These are phyloP conservation scores for Auricularia heimuer DNA, from an alignment of 768 basidiomycete genomes.

Conservation along the genomic window DNA sequence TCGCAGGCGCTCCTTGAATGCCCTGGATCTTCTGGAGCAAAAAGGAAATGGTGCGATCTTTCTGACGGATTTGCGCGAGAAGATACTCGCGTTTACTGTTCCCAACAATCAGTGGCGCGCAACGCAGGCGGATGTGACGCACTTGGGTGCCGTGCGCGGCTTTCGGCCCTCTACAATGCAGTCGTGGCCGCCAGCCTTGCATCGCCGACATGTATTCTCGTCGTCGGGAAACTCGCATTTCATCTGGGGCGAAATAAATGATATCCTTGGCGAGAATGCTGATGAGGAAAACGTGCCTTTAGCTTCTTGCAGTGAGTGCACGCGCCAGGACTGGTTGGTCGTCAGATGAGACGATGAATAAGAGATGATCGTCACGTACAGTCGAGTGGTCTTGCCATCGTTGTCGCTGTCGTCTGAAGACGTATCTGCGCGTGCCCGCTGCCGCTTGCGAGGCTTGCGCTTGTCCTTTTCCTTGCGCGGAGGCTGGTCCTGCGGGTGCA, in stretches of 20 bases:
- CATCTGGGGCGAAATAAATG: constrained; percentile 45
- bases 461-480: constrained; percentile 11
- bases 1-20: constrained; percentile 1
- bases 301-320: constrained; percentile 82
- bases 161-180: constrained; percentile 82
- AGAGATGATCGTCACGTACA: constrained; percentile 1
- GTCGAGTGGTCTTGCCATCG: not conserved
- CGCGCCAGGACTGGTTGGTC: constrained; percentile 53
- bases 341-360: not conserved
- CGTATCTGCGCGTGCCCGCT: not conserved
- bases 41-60: constrained; percentile 78
- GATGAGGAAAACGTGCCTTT: constrained; percentile 45
- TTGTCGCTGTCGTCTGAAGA: constrained; percentile 5
- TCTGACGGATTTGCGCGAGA: constrained; percentile 76
- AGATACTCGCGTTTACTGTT: constrained; percentile 77
- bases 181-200: constrained; percentile 58
- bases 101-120: not conserved
- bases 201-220: constrained; percentile 70
- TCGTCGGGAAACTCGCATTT: constrained; percentile 72
- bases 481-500: not conserved
- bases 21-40: constrained; percentile 64
- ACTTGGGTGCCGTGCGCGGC: constrained; percentile 73
- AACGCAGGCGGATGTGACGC: constrained; percentile 27
- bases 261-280: constrained; percentile 5
- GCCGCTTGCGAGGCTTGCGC: constrained; percentile 3